Percentiles rank a stretch among this genome's conserved stretches.
Evolutionary conservation across 2,329 filamentous ascomycete genomes (phyloP).

Genomic region (Hypoxylon sp.): DNA sequence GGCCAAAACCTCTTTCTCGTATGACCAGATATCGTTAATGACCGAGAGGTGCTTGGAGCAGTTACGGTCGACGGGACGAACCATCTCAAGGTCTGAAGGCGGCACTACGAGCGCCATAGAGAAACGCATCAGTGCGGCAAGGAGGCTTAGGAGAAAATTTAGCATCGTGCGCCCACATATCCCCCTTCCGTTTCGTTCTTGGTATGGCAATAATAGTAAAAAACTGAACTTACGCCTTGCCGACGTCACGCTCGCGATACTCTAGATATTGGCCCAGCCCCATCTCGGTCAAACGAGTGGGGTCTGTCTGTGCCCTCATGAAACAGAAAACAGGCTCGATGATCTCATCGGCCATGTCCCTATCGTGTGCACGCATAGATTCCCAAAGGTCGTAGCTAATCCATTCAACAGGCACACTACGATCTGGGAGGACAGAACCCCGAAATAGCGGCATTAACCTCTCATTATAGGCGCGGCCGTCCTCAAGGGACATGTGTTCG

Average conservation of each 20-base stretch:
- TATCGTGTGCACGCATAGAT: conserved; percentile 55
- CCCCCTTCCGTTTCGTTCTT: neutral
- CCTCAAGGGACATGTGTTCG: conserved; percentile 59
- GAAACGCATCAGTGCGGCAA: conserved; percentile 56
- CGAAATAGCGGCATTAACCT: conserved; percentile 56
- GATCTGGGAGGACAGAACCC: conserved; percentile 54
- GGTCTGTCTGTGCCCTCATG: conserved; percentile 58
- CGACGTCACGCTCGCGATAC: conserved; percentile 57
- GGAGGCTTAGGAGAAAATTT: conserved; percentile 41
- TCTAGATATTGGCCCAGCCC: conserved; percentile 53
- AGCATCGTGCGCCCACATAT: neutral
- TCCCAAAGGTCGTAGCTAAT: conserved; percentile 58
- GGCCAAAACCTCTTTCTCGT: conserved; percentile 55
- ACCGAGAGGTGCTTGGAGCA: conserved; percentile 56
- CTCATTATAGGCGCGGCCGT: conserved; percentile 58
- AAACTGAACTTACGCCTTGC: conserved; percentile 53
- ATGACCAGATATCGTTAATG: conserved; percentile 59
- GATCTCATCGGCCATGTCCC: conserved; percentile 53
- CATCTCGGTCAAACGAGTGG: conserved; percentile 39
- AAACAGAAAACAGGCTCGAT: conserved; percentile 56
- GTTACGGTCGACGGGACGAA: conserved; percentile 52
- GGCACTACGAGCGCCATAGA: conserved; percentile 51
- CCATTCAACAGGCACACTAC: conserved; percentile 52
- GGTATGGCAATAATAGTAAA: neutral
- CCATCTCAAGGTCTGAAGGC: conserved; percentile 44